Conservation (phyloP, 257 asterid species). For the Solanum microdontum region DNA sequence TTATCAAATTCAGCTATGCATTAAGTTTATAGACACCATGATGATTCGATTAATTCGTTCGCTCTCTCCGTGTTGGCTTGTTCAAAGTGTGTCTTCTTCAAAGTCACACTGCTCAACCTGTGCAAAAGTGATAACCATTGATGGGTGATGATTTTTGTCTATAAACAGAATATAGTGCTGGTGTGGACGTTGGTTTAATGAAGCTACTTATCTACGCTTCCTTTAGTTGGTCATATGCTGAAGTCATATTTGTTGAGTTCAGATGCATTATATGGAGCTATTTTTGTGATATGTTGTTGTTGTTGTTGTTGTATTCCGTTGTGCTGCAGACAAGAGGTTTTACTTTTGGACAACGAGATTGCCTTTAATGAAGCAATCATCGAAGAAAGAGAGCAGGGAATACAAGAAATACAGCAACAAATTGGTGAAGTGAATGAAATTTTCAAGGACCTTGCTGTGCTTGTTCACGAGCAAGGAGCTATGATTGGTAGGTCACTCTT, state of each 20-base stretch:
- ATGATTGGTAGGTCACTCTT: slow-evolving; percentile 58
- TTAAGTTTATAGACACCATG: background rate
- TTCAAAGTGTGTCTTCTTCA: background rate
- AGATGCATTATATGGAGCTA: background rate
- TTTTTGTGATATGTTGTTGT: no score
- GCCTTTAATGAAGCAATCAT: slow-evolving; percentile 87
- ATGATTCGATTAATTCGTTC: background rate
- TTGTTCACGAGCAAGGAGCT: slow-evolving; percentile 91
- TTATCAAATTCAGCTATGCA: background rate
- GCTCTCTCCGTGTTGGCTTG: background rate
- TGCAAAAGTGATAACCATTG: background rate
- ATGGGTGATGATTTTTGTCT: background rate
- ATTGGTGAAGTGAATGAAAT: slow-evolving; percentile 95
- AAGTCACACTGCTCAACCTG: background rate
- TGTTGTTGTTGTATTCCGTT: no score
- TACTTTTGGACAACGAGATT: slow-evolving; percentile 81
- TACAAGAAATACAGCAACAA: slow-evolving; percentile 89
- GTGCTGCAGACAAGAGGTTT: slow-evolving; percentile 68
- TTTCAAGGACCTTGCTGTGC: slow-evolving; percentile 85
- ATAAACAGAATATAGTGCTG: background rate
- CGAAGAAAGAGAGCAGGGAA: slow-evolving; percentile 97
- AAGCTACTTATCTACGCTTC: background rate
- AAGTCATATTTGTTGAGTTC: background rate
- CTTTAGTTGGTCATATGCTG: background rate
- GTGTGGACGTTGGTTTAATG: background rate